Evolutionary conservation across 2,329 filamentous ascomycete genomes (phyloP), one percentile per base, ranked within the genome.

Genomic region (Curvularia lunata): DNA sequence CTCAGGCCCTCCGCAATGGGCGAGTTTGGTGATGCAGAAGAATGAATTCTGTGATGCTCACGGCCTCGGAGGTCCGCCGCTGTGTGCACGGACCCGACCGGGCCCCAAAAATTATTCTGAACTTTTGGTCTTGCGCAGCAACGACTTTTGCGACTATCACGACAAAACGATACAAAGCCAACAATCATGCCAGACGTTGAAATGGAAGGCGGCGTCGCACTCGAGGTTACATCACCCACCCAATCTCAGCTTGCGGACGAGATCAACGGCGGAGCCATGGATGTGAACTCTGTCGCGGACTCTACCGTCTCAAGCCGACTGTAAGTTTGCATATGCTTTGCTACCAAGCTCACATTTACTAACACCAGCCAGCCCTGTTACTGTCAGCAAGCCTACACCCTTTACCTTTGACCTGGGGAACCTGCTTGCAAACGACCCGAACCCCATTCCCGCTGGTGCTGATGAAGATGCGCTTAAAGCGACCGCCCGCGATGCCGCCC

Each of bases 341-440:
- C 47, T 47, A 41, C 46, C 6, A 43, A 46, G 47, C 32, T 37
- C 13, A 23, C 19, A 5, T 28, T 48, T 46, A 6, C 34, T 51
- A 40, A 54, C 48, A 8, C n/a, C 1, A 16, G 2, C 27, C 43
- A 77, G 75, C 30, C 69, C 72, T n/a, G 61, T 75, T 27, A 71
- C 60, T 16, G 75, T 80, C 48, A 69, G 88, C 60, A 96, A 96
- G 79, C 89, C 92, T 4, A 96, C 90, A 6, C 92, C 93, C 9
- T 96, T 96, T 82, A 92, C 88, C 67, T 97, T 96, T 81, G 92
- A 97, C 77, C 88, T 97, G 40, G 89, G 92, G 66, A 88, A 96
- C 74, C 88, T 98, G 52, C 85, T 96, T 74, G 90, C 88, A 77
- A 88, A 88, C 73, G 95, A 98, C 79, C 86, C 92, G 38, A 98